phyloP scores from a whole-genome alignment of 495 filamentous ascomycete species.

The Xylaria bambusicola region DNA sequence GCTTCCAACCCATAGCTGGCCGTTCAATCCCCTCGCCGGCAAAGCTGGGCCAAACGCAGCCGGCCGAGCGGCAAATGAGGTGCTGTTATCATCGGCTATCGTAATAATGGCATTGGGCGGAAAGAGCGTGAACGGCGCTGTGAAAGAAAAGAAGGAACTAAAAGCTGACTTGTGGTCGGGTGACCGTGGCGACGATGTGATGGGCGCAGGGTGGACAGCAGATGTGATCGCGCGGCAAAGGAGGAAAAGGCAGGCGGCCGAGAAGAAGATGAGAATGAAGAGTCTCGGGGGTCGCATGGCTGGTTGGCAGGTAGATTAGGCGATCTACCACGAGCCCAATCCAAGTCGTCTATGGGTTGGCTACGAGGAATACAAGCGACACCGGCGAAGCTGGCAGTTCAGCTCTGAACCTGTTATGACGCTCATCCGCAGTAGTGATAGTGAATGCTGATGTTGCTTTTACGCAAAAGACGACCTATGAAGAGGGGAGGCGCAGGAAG shows the following conservation, averaged over 20 bases:
- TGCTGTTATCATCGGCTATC: slow-evolving; percentile 96
- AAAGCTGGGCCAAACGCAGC: slow-evolving; percentile 89
- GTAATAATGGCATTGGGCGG: slow-evolving; percentile 93
- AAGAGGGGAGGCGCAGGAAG: background rate
- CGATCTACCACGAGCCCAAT: background rate
- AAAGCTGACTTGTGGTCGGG: slow-evolving; percentile 37
- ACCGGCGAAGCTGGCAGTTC: slow-evolving; percentile 33
- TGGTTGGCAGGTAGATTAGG: slow-evolving; percentile 4
- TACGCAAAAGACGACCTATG: background rate
- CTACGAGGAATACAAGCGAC: slow-evolving; percentile 4
- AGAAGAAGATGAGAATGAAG: slow-evolving; percentile 48
- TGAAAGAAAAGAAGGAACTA: slow-evolving; percentile 50
- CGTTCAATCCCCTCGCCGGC: slow-evolving; percentile 73
- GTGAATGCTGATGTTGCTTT: background rate
- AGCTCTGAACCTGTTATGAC: slow-evolving; percentile 25
- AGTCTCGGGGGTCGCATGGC: slow-evolving; percentile 52
- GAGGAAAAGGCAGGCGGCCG: slow-evolving; percentile 50
- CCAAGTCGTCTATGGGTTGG: background rate
- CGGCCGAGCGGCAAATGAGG: slow-evolving; percentile 89
- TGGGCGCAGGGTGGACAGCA: slow-evolving; percentile 26
- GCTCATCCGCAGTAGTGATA: slow-evolving; percentile 25
- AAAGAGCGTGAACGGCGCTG: slow-evolving; percentile 71
- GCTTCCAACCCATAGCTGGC: slow-evolving; percentile 86
- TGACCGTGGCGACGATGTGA: slow-evolving; percentile 24
- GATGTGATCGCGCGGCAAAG: slow-evolving; percentile 46